phyloP scores from a whole-genome alignment of 345 rosid genomes.

The Trapa bicornis region DNA sequence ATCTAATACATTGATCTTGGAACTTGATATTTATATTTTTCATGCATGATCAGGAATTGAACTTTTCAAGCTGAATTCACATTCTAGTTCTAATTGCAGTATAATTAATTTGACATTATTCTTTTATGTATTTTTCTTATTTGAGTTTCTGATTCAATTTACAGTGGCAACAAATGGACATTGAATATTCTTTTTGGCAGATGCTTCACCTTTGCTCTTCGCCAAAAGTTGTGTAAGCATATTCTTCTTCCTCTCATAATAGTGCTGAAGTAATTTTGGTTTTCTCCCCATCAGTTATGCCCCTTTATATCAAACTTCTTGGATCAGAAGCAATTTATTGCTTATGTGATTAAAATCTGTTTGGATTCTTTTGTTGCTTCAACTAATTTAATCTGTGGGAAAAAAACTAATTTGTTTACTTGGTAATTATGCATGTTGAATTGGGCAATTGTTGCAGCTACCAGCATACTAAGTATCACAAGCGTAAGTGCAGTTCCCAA shows the following conservation, averaged over 20 bases:
- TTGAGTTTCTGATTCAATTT: conserved; percentile 14
- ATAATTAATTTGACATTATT: background rate
- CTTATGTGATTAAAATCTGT: background rate
- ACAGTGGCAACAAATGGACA: conserved; percentile 99
- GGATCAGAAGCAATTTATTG: background rate
- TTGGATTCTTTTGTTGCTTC: conserved; percentile 1
- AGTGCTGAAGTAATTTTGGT: background rate
- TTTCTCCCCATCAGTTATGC: background rate
- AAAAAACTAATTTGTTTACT: conserved; percentile 21
- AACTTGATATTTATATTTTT: background rate
- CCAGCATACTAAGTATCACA: conserved; percentile 98
- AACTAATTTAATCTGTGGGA: conserved; percentile 8
- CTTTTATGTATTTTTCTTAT: conserved; percentile 3
- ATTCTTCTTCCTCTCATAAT: background rate
- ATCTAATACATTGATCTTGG: background rate
- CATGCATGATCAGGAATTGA: background rate
- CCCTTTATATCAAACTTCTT: background rate
- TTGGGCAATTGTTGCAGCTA: conserved; percentile 50
- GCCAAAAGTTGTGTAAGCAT: conserved; percentile 92
- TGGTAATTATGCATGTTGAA: conserved; percentile 40
- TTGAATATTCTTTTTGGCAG: conserved; percentile 99
- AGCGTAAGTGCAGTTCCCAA: conserved; percentile 54
- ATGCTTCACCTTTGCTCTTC: conserved; percentile 97
- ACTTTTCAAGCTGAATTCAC: background rate
- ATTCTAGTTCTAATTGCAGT: background rate